Percentiles rank a stretch among this genome's conserved stretches.
phyloP scores from a whole-genome alignment of 805 yeast genomes.

The Cyberlindnera amylophila region DNA sequence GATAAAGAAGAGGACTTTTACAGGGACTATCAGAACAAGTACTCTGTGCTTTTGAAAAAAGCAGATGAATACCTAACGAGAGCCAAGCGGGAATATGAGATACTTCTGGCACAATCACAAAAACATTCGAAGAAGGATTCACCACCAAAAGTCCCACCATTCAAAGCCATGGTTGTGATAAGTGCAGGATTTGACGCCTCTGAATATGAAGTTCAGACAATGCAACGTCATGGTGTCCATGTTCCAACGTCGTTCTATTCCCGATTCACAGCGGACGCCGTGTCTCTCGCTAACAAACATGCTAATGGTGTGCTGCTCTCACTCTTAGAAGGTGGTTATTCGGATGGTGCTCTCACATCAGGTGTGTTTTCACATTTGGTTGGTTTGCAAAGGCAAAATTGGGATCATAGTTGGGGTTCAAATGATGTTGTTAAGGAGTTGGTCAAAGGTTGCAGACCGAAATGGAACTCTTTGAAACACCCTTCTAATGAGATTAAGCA shows the following conservation, averaged over 20 bases:
- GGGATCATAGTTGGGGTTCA: slow-evolving; percentile 66
- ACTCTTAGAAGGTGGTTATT: slow-evolving; percentile 80
- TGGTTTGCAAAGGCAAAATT: slow-evolving; percentile 56
- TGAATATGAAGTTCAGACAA: slow-evolving; percentile 74
- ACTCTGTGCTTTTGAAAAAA: slow-evolving; percentile 56
- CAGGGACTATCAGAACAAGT: slow-evolving; percentile 54
- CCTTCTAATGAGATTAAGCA: slow-evolving; percentile 48
- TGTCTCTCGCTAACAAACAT: slow-evolving; percentile 61
- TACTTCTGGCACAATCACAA: background rate
- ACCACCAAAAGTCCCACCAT: slow-evolving; percentile 27
- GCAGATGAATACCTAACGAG: slow-evolving; percentile 61
- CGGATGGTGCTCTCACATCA: slow-evolving; percentile 74
- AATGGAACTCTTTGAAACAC: slow-evolving; percentile 57
- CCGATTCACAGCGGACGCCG: slow-evolving; percentile 66
- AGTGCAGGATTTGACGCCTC: slow-evolving; percentile 90
- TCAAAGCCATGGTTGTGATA: slow-evolving; percentile 58
- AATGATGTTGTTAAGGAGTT: slow-evolving; percentile 60
- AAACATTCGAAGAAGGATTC: slow-evolving; percentile 4
- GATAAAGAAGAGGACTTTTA: slow-evolving; percentile 60
- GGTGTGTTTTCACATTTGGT: slow-evolving; percentile 77
- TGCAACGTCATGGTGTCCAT: slow-evolving; percentile 81
- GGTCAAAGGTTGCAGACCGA: slow-evolving; percentile 61
- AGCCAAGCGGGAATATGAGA: slow-evolving; percentile 42
- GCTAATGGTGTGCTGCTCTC: slow-evolving; percentile 62
- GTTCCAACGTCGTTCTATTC: slow-evolving; percentile 80